Evolutionary conservation across 2,329 filamentous ascomycete genomes (phyloP).

Genomic region (Exophiala spinifera): DNA sequence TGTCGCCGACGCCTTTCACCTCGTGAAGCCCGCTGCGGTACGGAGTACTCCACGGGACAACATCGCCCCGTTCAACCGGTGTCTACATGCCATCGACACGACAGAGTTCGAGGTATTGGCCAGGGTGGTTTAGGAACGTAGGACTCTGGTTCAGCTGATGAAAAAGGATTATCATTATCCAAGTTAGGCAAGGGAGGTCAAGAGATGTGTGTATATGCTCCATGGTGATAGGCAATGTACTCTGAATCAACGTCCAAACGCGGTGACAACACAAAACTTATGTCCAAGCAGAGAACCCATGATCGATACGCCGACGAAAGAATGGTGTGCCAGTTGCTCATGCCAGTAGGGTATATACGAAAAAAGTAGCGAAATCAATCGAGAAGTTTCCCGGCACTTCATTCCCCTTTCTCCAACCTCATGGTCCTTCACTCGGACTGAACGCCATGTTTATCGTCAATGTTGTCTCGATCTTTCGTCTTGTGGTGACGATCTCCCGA

Average conservation of each 20-base stretch:
- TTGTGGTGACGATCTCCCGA: constrained; percentile 10
- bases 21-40: too few relatives aligned
- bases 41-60: too few relatives aligned
- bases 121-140: too few relatives aligned
- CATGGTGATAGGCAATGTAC: too few relatives aligned
- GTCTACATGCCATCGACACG: too few relatives aligned
- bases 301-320: too few relatives aligned
- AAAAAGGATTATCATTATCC: not conserved
- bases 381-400: too few relatives aligned
- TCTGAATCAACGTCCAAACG: not conserved
- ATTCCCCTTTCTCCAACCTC: not conserved
- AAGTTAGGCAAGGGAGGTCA: too few relatives aligned
- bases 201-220: not conserved
- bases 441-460: constrained; percentile 7
- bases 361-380: not conserved
- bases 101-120: too few relatives aligned
- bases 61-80: too few relatives aligned
- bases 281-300: not conserved
- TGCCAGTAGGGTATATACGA: not conserved
- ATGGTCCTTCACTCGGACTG: not conserved
- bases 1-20: too few relatives aligned
- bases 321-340: not conserved
- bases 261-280: not conserved
- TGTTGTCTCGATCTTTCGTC: constrained; percentile 5
- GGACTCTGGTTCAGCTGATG: too few relatives aligned